Percentiles rank a stretch among this genome's conserved stretches.
Evolutionary conservation across 148 eudicot genomes (phyloP).

Genomic region (Pharnaceum exiguum): DNA sequence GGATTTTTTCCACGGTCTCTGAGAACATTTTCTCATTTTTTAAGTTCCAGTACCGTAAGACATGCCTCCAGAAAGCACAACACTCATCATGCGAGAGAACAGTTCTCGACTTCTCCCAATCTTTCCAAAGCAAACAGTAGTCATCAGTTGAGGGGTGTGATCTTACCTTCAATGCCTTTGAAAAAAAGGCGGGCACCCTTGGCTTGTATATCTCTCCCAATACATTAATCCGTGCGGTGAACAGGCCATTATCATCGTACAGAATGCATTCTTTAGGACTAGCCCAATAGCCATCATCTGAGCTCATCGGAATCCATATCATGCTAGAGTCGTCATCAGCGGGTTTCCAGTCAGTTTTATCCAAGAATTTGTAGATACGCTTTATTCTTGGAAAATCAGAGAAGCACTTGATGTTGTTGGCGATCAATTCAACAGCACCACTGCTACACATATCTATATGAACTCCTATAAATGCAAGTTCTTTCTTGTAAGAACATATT

Average conservation of each 20-base stretch:
- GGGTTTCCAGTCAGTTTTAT: conserved; percentile 26
- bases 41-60: conserved; percentile 23
- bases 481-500: conserved; percentile 21
- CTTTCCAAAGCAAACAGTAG: conserved; percentile 42
- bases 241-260: conserved; percentile 30
- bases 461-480: conserved; percentile 35
- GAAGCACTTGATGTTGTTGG: conserved; percentile 22
- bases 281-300: too few relatives aligned
- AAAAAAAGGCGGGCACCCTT: conserved; percentile 25
- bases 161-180: conserved; percentile 26
- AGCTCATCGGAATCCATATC: conserved; percentile 50
- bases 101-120: conserved; percentile 34
- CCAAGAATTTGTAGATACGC: conserved; percentile 29
- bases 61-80: conserved; percentile 38
- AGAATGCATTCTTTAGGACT: conserved; percentile 37
- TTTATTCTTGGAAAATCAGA: conserved; percentile 15
- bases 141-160: conserved; percentile 33
- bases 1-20: conserved; percentile 16
- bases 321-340: not conserved
- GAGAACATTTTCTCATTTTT: conserved; percentile 15
- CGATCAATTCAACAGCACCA: conserved; percentile 28
- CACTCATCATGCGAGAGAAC: conserved; percentile 15
- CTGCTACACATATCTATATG: conserved; percentile 14
- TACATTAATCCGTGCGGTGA: conserved; percentile 25
- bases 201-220: conserved; percentile 14